Percentiles rank a stretch among this genome's conserved stretches.
phyloP scores from a whole-genome alignment of 2,329 filamentous ascomycete species.

The Neopestalotiopsis sp. region DNA sequence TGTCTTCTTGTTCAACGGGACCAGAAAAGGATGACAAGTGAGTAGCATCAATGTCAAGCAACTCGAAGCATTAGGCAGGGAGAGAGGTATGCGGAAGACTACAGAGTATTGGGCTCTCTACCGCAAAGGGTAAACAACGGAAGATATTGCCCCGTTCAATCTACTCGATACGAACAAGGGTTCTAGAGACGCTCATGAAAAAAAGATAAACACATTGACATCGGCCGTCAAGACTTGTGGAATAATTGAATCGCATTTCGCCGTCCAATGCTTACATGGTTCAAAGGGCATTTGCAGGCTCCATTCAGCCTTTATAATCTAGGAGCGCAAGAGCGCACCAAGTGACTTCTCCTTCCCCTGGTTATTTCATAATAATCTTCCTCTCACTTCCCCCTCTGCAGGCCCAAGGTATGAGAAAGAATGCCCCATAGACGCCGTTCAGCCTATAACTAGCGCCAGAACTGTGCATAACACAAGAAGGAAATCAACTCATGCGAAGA shows the following conservation, averaged over 20 bases:
- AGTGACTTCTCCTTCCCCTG: neutral
- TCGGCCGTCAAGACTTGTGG: neutral
- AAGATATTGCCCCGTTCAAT: neutral
- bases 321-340: neutral
- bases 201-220: neutral
- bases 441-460: conserved; percentile 14
- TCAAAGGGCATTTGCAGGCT: neutral
- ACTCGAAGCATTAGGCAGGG: too few species aligned
- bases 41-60: too few species aligned
- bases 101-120: neutral
- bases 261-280: neutral
- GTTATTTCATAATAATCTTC: neutral
- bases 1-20: too few species aligned
- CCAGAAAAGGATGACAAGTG: too few species aligned
- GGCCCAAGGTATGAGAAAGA: neutral
- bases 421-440: conserved; percentile 2
- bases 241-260: neutral
- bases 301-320: neutral
- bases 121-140: neutral
- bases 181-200: neutral
- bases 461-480: conserved; percentile 1
- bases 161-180: neutral
- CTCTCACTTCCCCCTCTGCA: neutral
- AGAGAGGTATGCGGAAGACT: neutral
- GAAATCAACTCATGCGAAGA: neutral